Conservation (phyloP, 257 asterid species). For the Solanum neorickii region DNA sequence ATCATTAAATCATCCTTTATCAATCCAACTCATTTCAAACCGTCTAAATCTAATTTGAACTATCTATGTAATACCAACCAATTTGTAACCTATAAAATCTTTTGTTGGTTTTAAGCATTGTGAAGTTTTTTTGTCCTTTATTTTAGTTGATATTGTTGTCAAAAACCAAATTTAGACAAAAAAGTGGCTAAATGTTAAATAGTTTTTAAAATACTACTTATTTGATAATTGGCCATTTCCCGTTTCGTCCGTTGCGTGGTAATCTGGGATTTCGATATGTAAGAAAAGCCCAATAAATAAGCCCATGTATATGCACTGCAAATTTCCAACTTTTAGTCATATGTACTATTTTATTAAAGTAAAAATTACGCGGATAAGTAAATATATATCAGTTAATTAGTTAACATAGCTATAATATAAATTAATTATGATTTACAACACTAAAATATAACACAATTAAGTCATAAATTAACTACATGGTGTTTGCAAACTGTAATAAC, state of each 20-base stretch:
- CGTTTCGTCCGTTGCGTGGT: neutral
- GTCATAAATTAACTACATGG: neutral
- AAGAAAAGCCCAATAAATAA: neutral
- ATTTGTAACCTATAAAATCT: no score
- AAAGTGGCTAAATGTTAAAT: neutral
- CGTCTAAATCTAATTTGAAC: neutral
- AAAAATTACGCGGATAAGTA: no score
- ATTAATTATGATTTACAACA: no score
- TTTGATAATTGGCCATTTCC: neutral
- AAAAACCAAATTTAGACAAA: neutral
- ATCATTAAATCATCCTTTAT: no score
- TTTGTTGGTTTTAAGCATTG: no score
- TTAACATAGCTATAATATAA: no score
- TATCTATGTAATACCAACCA: neutral
- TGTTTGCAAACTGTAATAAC: neutral
- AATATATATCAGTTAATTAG: no score
- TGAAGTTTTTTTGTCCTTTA: no score
- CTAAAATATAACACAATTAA: neutral
- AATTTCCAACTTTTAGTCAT: neutral
- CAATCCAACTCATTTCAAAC: neutral
- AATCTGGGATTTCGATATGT: neutral
- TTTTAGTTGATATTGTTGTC: neutral
- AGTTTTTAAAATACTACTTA: neutral
- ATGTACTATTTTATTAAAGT: no score
- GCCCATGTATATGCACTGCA: neutral